These are phyloP conservation scores for Spergularia azorica DNA, from an alignment of 179 eudicot genomes.

Conservation along the genomic window DNA sequence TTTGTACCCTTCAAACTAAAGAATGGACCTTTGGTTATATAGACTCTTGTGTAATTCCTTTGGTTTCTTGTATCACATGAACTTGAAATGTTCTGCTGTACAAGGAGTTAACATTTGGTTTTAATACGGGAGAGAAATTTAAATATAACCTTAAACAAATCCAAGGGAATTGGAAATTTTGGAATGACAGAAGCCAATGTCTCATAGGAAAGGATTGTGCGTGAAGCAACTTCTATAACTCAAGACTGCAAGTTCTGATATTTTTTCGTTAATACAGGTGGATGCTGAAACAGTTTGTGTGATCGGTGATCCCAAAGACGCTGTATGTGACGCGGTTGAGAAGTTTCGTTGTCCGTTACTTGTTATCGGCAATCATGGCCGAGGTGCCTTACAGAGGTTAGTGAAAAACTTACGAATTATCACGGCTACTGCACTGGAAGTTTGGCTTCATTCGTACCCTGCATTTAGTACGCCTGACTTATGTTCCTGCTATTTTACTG, in stretches of 20 bases:
- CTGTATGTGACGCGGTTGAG: conserved; percentile 62
- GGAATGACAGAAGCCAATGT: too few relatives aligned
- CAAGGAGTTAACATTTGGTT: too few relatives aligned
- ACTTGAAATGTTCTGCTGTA: too few relatives aligned
- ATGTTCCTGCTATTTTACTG: background rate
- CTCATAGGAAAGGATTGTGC: too few relatives aligned
- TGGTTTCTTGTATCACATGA: too few relatives aligned
- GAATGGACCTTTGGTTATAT: too few relatives aligned
- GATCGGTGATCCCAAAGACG: conserved; percentile 61
- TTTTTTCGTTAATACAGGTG: conserved; percentile 33
- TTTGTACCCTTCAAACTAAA: too few relatives aligned
- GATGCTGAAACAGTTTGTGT: conserved; percentile 48
- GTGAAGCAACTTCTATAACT: too few relatives aligned
- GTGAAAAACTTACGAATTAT: background rate
- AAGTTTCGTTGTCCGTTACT: conserved; percentile 49
- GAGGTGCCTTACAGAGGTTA: conserved; percentile 57
- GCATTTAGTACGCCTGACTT: background rate
- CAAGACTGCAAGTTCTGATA: background rate
- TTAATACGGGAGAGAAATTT: too few relatives aligned
- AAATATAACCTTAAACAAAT: too few relatives aligned
- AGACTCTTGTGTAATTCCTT: too few relatives aligned
- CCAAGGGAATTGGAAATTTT: too few relatives aligned
- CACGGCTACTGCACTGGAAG: background rate
- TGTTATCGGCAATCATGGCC: conserved; percentile 62
- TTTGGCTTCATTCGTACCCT: background rate